Evolutionary conservation across 2,329 filamentous ascomycete species (phyloP).

Genomic region (Penicillium sp.): DNA sequence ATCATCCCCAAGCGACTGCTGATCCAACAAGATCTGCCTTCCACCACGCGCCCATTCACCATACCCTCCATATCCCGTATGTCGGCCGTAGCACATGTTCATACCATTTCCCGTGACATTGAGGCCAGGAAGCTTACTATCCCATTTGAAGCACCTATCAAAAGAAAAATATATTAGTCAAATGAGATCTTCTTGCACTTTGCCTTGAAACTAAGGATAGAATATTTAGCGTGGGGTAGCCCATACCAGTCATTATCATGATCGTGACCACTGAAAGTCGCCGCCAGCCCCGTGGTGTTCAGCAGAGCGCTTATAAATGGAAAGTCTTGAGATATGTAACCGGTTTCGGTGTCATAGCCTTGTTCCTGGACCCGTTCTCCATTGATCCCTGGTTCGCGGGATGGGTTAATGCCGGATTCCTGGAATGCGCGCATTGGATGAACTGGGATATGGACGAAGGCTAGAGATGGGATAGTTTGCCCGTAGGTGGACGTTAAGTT

Average conservation of each 20-base stretch:
- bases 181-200: not conserved
- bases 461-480: conserved; percentile 50
- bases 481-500: conserved; percentile 32
- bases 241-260: conserved; percentile 62
- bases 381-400: conserved; percentile 50
- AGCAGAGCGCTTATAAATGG: conserved; percentile 64
- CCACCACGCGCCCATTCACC: conserved; percentile 63
- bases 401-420: conserved; percentile 43
- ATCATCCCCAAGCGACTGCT: conserved; percentile 44
- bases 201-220: not conserved
- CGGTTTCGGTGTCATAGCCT: conserved; percentile 14
- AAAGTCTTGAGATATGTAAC: conserved; percentile 52
- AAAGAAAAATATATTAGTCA: conserved; percentile 14
- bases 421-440: conserved; percentile 47
- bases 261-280: conserved; percentile 65
- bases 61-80: conserved; percentile 70
- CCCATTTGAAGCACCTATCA: conserved; percentile 45
- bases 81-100: conserved; percentile 61
- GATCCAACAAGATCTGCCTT: conserved; percentile 55
- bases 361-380: conserved; percentile 44
- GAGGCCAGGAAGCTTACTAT: conserved; percentile 27
- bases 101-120: conserved; percentile 46
- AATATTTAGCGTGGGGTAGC: not conserved
- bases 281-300: conserved; percentile 56
- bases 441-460: conserved; percentile 57